phyloP scores from a whole-genome alignment of 2,329 filamentous ascomycete species.

The Cordyceps cateniannulata region DNA sequence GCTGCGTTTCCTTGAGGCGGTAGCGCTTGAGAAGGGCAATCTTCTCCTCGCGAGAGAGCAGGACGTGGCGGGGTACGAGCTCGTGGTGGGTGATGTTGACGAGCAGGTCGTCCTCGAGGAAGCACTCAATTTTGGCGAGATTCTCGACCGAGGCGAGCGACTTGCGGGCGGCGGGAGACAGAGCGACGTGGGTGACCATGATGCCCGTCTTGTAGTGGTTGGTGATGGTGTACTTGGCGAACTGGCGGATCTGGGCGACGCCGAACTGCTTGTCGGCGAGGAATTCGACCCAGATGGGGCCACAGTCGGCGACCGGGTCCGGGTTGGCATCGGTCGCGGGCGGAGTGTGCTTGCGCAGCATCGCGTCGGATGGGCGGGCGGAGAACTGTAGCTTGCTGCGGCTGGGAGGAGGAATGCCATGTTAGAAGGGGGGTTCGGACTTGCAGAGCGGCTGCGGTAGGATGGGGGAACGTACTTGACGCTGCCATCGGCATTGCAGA shows the following conservation, averaged over 20 bases:
- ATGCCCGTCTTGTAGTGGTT: conserved; percentile 86
- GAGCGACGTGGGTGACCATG: conserved; percentile 75
- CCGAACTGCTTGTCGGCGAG: conserved; percentile 72
- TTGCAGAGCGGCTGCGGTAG: background rate
- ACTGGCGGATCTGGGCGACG: conserved; percentile 85
- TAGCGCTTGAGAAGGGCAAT: conserved; percentile 77
- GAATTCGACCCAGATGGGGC: conserved; percentile 92
- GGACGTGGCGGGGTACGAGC: conserved; percentile 86
- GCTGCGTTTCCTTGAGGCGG: conserved; percentile 92
- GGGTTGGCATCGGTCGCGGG: conserved; percentile 63
- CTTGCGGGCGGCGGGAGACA: conserved; percentile 83
- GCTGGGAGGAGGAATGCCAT: conserved; percentile 39
- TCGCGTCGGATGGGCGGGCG: conserved; percentile 72
- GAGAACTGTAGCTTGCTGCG: conserved; percentile 82
- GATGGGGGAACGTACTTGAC: conserved; percentile 53
- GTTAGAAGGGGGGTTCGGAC: background rate
- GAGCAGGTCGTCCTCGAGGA: conserved; percentile 89
- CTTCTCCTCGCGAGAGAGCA: conserved; percentile 90
- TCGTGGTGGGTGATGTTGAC: conserved; percentile 99
- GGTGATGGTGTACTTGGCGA: conserved; percentile 73
- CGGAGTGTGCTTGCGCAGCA: conserved; percentile 79
- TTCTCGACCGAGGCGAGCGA: conserved; percentile 72
- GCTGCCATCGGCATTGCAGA: conserved; percentile 63
- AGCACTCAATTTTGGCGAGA: conserved; percentile 81
- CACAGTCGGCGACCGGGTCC: conserved; percentile 66